phyloP scores from a whole-genome alignment of 208 protist species.

The Tritrichomonas foetus region DNA sequence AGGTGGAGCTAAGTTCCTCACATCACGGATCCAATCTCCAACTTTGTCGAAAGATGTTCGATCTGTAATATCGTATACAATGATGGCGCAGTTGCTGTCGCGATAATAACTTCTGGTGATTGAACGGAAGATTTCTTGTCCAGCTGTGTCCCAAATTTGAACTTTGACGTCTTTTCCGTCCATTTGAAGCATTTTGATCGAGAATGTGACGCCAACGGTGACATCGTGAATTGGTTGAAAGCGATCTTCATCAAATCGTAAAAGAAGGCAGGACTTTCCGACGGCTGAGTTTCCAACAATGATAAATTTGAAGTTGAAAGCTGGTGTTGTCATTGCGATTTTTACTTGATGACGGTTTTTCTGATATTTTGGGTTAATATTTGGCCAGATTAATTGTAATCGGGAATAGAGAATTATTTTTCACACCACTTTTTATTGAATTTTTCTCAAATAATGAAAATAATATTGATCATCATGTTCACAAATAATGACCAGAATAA shows the following conservation, averaged over 20 bases:
- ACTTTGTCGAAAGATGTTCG: neutral
- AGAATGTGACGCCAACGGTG: neutral
- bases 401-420: too few relatives aligned
- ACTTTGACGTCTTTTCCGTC: neutral
- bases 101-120: slow-evolving; percentile 28
- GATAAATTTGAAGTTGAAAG: slow-evolving; percentile 14
- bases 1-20: neutral
- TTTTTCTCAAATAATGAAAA: too few relatives aligned
- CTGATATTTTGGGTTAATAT: too few relatives aligned
- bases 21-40: neutral
- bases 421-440: too few relatives aligned
- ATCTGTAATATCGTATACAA: slow-evolving; percentile 35
- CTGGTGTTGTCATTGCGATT: too few relatives aligned
- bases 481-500: too few relatives aligned
- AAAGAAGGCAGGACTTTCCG: neutral
- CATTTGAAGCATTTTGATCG: neutral
- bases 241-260: neutral
- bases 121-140: slow-evolving; percentile 35
- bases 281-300: neutral
- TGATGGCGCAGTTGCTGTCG: neutral
- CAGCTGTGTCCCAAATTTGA: slow-evolving; percentile 6
- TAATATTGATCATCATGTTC: too few relatives aligned
- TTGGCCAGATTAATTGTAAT: too few relatives aligned
- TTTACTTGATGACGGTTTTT: too few relatives aligned
- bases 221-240: slow-evolving; percentile 27